Evolutionary conservation across 768 basidiomycete genomes (phyloP), one percentile per base, ranked within the genome.

Genomic region (Filobasidium floriforme): DNA sequence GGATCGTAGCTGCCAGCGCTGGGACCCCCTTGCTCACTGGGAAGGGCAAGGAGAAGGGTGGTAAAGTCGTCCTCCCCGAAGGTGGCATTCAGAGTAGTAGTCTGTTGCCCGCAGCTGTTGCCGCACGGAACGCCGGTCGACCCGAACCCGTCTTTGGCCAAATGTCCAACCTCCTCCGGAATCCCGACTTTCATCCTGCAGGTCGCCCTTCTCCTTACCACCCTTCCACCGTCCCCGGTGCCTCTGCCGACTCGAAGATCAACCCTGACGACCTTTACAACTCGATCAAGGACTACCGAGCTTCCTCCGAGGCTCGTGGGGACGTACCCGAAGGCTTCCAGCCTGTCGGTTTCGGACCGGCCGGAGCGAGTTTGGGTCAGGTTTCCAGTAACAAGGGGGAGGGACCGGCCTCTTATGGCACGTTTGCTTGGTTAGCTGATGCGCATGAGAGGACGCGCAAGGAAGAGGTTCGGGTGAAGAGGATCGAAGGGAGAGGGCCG

Each of bases 391-490:
- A 9, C 59, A 57, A 57, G 54, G 54, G 54, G 26, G 54, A 57
- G 26, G 54, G 54, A 9, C 54, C 54, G 15, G 54, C 54, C 6
- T 57, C 54, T 4, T 57, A 66, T 52, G 49, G 29, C 24, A 70
- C 69, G 14, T 70, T 70, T 29, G 76, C 73, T 15, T 77, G 76
- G 76, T 46, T 76, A 46, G 69, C 66, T 28, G 75, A 77, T 68
- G 70, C 62, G 28, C 65, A 61, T 22, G 77, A 78, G 64, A 59
- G 65, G 24, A 61, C 59, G 28, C 70, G 75, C 60, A 60, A 62
- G 41, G 68, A 68, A 37, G 71, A 75, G 60, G 73, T 76, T 12
- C 61, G 44, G 11, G 61, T 61, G 55, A 71, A 68, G 61, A 73
- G 65, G 57, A 41, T 44, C 9, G 67, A 70, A 40, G 75, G 75